A percentile compares a stretch with the other conserved stretches of the same genome.
phyloP scores from a whole-genome alignment of 2,329 filamentous ascomycete species.

The Aspergillus fumigatus region DNA sequence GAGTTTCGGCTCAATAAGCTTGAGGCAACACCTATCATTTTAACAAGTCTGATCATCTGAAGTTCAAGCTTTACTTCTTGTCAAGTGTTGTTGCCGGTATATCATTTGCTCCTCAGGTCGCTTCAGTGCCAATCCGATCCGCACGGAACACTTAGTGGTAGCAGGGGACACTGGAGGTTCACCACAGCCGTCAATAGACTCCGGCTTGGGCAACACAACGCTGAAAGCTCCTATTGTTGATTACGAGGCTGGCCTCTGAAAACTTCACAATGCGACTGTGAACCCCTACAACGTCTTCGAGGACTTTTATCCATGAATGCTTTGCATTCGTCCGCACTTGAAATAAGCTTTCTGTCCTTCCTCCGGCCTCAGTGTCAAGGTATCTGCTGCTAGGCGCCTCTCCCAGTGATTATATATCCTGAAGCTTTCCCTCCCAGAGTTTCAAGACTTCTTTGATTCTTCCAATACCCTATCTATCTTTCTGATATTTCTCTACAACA shows the following conservation, averaged over 20 bases:
- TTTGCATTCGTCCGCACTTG: constrained; percentile 11
- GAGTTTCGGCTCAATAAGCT: neutral
- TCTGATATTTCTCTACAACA: constrained; percentile 2
- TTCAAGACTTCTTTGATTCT: neutral
- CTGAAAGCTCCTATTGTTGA: neutral
- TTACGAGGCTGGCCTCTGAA: constrained; percentile 9
- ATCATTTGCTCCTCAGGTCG: neutral
- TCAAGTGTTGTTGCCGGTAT: neutral
- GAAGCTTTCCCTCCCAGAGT: neutral
- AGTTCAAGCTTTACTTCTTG: neutral
- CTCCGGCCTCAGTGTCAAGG: neutral
- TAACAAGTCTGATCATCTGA: neutral
- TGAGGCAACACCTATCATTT: neutral
- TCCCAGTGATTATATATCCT: neutral
- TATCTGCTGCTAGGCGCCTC: neutral
- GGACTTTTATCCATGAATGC: constrained; percentile 14
- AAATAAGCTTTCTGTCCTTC: constrained; percentile 2
- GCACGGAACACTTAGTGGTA: constrained; percentile 7
- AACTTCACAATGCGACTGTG: constrained; percentile 10
- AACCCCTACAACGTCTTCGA: constrained; percentile 6
- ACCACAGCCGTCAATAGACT: constrained; percentile 1
- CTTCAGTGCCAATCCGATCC: constrained; percentile 4
- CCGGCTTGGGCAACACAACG: neutral
- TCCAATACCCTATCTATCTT: neutral
- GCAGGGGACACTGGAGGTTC: constrained; percentile 7